Evolutionary conservation across 345 rosid species (phyloP).

Genomic region (Populus ilicifolia): DNA sequence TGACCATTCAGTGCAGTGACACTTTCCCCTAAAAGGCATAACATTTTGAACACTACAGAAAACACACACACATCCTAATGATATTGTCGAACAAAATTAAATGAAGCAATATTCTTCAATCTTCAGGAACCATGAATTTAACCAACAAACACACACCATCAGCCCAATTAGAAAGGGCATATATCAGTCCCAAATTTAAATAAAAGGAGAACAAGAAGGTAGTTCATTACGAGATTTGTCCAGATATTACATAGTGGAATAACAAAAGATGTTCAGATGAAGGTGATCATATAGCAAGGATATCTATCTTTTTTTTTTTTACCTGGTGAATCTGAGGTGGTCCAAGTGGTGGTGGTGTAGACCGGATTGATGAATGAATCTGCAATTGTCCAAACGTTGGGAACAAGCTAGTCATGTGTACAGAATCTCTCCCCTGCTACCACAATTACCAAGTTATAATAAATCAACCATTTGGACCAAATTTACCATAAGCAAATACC

Average conservation of each 20-base stretch:
- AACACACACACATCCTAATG: neutral
- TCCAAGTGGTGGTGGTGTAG: conserved; percentile 30
- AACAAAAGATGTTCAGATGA: neutral
- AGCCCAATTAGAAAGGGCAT: neutral
- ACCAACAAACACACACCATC: neutral
- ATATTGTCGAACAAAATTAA: neutral
- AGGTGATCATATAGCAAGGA: neutral
- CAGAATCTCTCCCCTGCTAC: conserved; percentile 57
- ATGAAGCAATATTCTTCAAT: neutral
- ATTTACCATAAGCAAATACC: conserved; percentile 6
- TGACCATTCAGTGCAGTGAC: neutral
- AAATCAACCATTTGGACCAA: conserved; percentile 11
- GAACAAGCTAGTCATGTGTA: conserved; percentile 56
- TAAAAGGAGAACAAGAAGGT: neutral
- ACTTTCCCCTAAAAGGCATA: neutral
- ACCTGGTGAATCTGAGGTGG: conserved; percentile 51
- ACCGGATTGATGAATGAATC: conserved; percentile 38
- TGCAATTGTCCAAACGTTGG: conserved; percentile 62
- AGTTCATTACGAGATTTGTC: neutral
- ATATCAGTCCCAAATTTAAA: neutral
- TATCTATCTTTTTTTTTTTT: neutral
- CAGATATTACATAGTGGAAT: neutral
- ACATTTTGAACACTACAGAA: neutral
- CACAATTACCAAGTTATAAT: neutral
- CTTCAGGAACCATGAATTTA: neutral